Percentiles rank a stretch among this genome's conserved stretches.
Evolutionary conservation across 164 flowering plant genomes (phyloP).

Genomic region (Nymphaea colorata): DNA sequence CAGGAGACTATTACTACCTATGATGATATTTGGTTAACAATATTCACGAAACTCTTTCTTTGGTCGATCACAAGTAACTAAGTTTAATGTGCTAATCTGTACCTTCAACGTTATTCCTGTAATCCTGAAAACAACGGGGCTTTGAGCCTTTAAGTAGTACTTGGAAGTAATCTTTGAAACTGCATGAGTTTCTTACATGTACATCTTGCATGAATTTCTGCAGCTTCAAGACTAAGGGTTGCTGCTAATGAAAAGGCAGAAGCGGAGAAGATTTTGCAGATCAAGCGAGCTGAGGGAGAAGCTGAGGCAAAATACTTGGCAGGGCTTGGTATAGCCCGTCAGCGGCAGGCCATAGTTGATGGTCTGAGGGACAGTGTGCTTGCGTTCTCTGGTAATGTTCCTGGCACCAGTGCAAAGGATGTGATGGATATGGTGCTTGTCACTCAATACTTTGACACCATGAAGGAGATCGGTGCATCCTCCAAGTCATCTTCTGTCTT

Average conservation of each 20-base stretch:
- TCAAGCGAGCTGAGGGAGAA: conserved; percentile 78
- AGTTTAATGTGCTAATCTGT: too few species aligned
- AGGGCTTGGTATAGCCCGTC: conserved; percentile 73
- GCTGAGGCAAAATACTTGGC: conserved; percentile 74
- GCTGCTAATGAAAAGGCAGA: conserved; percentile 82
- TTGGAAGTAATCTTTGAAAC: too few species aligned
- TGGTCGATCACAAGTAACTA: too few species aligned
- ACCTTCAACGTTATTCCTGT: too few species aligned
- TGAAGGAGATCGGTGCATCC: conserved; percentile 68
- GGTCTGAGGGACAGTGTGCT: conserved; percentile 73
- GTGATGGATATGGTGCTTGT: conserved; percentile 69
- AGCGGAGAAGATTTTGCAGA: conserved; percentile 75
- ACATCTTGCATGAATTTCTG: not conserved
- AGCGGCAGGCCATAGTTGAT: conserved; percentile 71
- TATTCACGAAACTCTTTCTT: too few species aligned
- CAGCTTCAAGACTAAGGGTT: conserved; percentile 63
- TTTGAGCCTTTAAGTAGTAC: too few species aligned
- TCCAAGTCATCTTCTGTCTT: conserved; percentile 67
- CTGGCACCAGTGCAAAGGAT: conserved; percentile 63
- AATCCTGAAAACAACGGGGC: too few species aligned
- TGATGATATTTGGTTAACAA: too few species aligned
- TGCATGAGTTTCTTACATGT: too few species aligned
- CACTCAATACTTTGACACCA: conserved; percentile 64
- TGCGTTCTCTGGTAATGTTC: conserved; percentile 60
- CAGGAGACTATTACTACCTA: too few species aligned